phyloP scores from a whole-genome alignment of 148 eudicot species.

The Chenopodium formosanum region DNA sequence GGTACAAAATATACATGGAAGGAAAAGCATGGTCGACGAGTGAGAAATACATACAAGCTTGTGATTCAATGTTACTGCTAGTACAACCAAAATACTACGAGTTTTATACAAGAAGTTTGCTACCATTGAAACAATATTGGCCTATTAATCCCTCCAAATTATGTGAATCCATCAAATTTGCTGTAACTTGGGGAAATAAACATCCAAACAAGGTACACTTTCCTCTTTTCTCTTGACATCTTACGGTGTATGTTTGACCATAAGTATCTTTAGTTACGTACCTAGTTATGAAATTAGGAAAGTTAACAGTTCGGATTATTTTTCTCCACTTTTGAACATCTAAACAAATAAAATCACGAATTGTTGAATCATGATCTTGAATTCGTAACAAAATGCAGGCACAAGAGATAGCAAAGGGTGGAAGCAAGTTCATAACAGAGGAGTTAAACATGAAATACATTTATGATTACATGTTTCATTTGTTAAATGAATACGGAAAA shows the following conservation, averaged over 20 bases:
- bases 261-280: too few species aligned
- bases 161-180: conserved; percentile 47
- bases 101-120: conserved; percentile 49
- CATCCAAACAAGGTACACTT: conserved; percentile 34
- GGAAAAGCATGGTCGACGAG: conserved; percentile 58
- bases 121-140: conserved; percentile 55
- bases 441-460: conserved; percentile 44
- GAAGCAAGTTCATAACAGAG: conserved; percentile 43
- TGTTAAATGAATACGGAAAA: conserved; percentile 33
- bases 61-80: conserved; percentile 55
- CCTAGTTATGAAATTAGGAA: too few species aligned
- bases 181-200: conserved; percentile 53
- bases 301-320: too few species aligned
- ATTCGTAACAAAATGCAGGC: conserved; percentile 28
- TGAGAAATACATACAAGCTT: conserved; percentile 55
- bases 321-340: neutral
- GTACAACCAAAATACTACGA: conserved; percentile 43
- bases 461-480: conserved; percentile 46
- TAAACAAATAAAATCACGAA: neutral
- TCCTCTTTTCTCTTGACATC: neutral
- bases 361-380: neutral
- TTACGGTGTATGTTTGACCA: too few species aligned
- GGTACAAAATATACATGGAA: conserved; percentile 57
- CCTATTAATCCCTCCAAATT: conserved; percentile 34
- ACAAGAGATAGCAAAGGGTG: conserved; percentile 43